Base-by-base conservation (phyloP, 2,329 filamentous ascomycete genomes). In the Hyphodiscus sp. region DNA sequence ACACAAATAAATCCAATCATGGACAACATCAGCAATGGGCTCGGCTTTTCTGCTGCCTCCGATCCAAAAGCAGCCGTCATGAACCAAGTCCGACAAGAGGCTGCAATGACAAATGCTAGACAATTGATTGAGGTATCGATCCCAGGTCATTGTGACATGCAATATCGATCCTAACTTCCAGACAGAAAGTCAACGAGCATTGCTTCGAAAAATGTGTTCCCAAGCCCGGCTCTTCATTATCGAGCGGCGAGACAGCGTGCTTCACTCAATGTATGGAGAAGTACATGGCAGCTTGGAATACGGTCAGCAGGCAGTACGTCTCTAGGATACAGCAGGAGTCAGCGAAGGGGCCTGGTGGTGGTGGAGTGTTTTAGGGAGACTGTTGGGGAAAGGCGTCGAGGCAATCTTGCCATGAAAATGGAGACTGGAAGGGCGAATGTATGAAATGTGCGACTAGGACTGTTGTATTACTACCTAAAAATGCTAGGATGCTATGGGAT, bases 231-330 rank as follows among this genome's bases (percentile, higher is more conserved):
- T 70, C 76, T 48, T 82, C 81, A 51, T 73, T 91, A 52, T 65
- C 62, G 48, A 80, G 77, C 70, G 71, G 78, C 71, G 88, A 92
- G 70, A 76, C 82, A 67, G 76, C 79, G 20, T 92, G 88, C 74
- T 78, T 88, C 66, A 87, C 80, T 19, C 76, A 79, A 56, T 92
- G 88, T 75, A 88, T 91, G 82, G 87, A 91, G 65, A 91, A 91
- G 72, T 92, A 91, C 76, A 89, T 91, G 77, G 74, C 78, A 30
- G 80, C 86, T 11, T 92, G 88, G 88, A 91, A 91, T 73, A 74
- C 79, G 58, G 83, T 89, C 65, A 87, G 84, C 73, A 71, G 76
- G 47, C 77, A 83, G 42, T 90, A 89, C 69, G 80, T 89, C 65
- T 71, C 52, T 19, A 54, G 67, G 54, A 64, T 69, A 61, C 63